Evolutionary conservation across 2,329 filamentous ascomycete genomes (phyloP).

Genomic region (Cadophora malorum): DNA sequence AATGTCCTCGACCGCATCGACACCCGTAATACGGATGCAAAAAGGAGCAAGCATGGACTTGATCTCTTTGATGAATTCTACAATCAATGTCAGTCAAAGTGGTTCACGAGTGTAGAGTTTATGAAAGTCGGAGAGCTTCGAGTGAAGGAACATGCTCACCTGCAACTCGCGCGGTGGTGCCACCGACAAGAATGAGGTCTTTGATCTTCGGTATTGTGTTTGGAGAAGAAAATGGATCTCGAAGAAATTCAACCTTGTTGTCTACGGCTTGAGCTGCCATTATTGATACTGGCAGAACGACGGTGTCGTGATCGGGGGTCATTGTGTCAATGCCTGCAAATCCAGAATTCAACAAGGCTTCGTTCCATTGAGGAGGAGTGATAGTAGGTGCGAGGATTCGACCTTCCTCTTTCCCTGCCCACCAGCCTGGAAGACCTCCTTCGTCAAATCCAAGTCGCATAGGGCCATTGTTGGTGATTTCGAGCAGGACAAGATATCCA

Average conservation of each 20-base stretch:
- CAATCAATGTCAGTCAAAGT: too few species aligned
- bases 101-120: too few species aligned
- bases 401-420: constrained; percentile 3
- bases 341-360: not conserved
- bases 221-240: constrained; percentile 20
- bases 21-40: not conserved
- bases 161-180: constrained; percentile 11
- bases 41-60: not conserved
- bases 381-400: not conserved
- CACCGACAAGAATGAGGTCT: constrained; percentile 16
- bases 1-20: constrained; percentile 3
- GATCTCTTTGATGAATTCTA: constrained; percentile 6
- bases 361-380: not conserved
- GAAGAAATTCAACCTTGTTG: constrained; percentile 20
- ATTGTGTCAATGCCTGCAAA: constrained; percentile 17
- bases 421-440: constrained; percentile 18
- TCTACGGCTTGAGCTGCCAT: constrained; percentile 27
- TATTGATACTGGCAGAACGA: constrained; percentile 4
- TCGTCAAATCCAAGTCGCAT: constrained; percentile 36
- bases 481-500: constrained; percentile 53
- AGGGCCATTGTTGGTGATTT: constrained; percentile 43
- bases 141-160: too few species aligned
- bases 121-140: too few species aligned
- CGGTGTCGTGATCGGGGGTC: not conserved
- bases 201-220: constrained; percentile 12